phyloP scores from a whole-genome alignment of 1,139 yeast genomes.

The Taphrina deformans region DNA sequence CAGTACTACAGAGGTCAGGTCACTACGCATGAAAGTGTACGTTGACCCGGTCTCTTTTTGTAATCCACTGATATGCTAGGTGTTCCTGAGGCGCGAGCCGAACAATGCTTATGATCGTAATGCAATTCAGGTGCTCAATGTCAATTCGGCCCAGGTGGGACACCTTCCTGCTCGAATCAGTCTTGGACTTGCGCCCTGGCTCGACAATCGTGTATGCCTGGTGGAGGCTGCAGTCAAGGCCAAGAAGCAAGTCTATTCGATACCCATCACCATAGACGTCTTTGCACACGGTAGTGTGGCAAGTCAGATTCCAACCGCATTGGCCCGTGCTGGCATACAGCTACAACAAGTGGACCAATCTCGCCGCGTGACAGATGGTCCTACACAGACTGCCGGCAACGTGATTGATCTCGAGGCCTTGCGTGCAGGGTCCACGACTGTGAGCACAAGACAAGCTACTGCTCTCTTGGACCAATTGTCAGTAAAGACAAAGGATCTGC shows the following conservation, averaged over 20 bases:
- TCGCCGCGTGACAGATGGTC: neutral
- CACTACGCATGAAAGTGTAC: conserved; percentile 14
- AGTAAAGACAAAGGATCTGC: conserved; percentile 34
- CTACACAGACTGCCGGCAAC: neutral
- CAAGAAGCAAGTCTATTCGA: conserved; percentile 17
- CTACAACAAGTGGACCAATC: neutral
- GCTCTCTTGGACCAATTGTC: conserved; percentile 15
- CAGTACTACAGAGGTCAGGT: conserved; percentile 21
- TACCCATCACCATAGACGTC: conserved; percentile 28
- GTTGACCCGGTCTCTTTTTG: neutral
- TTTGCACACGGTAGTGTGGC: conserved; percentile 22
- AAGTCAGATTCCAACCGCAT: neutral
- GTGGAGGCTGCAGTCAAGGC: conserved; percentile 23
- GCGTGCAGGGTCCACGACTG: neutral
- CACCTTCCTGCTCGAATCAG: conserved; percentile 33
- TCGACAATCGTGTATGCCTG: conserved; percentile 21
- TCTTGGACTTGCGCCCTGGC: conserved; percentile 30
- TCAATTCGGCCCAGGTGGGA: conserved; percentile 31
- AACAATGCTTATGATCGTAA: conserved; percentile 28
- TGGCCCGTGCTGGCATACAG: conserved; percentile 29
- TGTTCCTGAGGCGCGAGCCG: conserved; percentile 30
- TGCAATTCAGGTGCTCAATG: conserved; percentile 33
- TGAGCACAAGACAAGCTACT: conserved; percentile 1
- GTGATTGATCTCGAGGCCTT: neutral
- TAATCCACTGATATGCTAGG: conserved; percentile 7